Evolutionary conservation across 2,329 filamentous ascomycete species (phyloP), one percentile per base, ranked within the genome.

Genomic region (Fusarium annulatum): DNA sequence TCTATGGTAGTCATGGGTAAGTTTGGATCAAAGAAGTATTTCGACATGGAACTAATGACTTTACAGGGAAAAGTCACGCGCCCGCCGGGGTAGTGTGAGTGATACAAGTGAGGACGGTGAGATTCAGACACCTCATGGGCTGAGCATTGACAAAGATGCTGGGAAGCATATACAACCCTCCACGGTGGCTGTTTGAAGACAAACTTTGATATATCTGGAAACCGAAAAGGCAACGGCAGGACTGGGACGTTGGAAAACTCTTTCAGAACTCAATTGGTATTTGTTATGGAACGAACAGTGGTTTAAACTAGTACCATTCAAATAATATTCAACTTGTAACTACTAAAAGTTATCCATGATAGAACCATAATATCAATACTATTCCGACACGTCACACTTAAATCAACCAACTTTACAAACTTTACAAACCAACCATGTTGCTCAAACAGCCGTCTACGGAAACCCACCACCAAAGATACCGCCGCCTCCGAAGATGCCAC

Each of bases 291-390:
- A 16, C 7, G 8, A 9, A 15, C 12, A 15, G 41, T 10, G 7
- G 12, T 42, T n/a, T 3, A 10, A 15, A 42, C 14, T 42, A n/a
- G 14, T 9, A 16, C 41, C 9, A 14, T 16, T n/a, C 21, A 6
- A 12, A 16, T 1, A 0, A 42, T 9, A 42, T 9, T 42, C 2
- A 9, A 28, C 7, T 3, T 19, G 11, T 3, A 26, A 1, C 10
- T 45, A 26, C 23, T 23, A 23, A 23, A 23, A 23, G 23, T 23
- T 23, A 23, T 23, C 23, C 23, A 23, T 23, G 23, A 23, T 23
- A 23, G 23, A 23, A 23, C 23, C 23, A 23, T 9, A 19, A 45
- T 23, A 7, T 4, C 18, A 28, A 21, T 46, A 46, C 18, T 26
- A 7, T 18, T 19, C 10, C 6, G 16, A 26, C 10, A 15, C 23